phyloP scores from a whole-genome alignment of 2,329 filamentous ascomycete genomes.

The Phialemoniopsis sp. region DNA sequence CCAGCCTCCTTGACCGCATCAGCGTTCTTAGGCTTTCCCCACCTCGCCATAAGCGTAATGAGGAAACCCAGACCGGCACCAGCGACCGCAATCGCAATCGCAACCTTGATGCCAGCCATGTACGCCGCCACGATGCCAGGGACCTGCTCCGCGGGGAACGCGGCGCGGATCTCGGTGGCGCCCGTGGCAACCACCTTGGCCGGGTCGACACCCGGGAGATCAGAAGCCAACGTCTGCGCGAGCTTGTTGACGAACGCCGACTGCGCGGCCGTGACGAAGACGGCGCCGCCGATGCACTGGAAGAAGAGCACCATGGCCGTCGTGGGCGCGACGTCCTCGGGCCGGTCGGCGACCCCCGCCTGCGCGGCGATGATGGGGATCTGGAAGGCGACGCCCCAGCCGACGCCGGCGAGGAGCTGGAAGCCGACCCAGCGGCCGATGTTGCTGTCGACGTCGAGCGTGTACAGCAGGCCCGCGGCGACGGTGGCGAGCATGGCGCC shows the following conservation, averaged over 20 bases:
- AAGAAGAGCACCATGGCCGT: conserved; percentile 25
- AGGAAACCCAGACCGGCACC: conserved; percentile 26
- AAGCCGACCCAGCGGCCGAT: conserved; percentile 38
- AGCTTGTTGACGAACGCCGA: conserved; percentile 31
- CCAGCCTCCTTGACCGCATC: conserved; percentile 5
- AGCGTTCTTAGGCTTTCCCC: conserved; percentile 13
- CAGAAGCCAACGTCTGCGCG: conserved; percentile 12
- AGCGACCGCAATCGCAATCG: conserved; percentile 46
- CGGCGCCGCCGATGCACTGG: conserved; percentile 38
- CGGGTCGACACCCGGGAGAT: conserved; percentile 24
- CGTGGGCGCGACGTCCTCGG: conserved; percentile 19
- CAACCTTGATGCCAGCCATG: conserved; percentile 55
- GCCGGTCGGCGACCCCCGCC: conserved; percentile 9
- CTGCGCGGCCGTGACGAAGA: conserved; percentile 37
- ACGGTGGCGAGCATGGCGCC: conserved; percentile 28
- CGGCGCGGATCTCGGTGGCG: conserved; percentile 44
- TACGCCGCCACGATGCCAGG: conserved; percentile 51
- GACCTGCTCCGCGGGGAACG: conserved; percentile 41
- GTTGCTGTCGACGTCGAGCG: conserved; percentile 22
- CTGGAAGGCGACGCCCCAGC: conserved; percentile 31
- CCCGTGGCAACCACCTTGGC: conserved; percentile 27
- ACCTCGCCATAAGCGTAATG: conserved; percentile 19
- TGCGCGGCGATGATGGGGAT: conserved; percentile 40
- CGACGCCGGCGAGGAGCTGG: conserved; percentile 38
- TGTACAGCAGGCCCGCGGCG: conserved; percentile 28